A percentile compares a stretch with the other conserved stretches of the same genome.
Conservation (phyloP, 495 filamentous ascomycete genomes). For the Cairneyella variabilis region DNA sequence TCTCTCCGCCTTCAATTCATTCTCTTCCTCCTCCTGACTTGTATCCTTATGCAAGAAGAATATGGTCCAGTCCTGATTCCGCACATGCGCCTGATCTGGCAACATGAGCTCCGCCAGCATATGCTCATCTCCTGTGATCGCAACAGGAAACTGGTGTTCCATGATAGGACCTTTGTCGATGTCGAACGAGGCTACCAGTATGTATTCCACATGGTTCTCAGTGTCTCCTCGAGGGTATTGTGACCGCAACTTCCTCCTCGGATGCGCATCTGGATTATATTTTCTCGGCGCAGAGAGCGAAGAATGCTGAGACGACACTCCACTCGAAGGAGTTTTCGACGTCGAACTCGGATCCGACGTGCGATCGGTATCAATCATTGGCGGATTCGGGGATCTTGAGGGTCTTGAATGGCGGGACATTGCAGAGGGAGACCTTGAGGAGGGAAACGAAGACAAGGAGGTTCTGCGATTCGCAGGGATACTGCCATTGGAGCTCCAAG, state of each 20-base stretch:
- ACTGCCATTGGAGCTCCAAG: conserved; percentile 24
- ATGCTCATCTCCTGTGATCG: conserved; percentile 94
- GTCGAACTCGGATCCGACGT: conserved; percentile 51
- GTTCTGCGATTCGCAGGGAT: conserved; percentile 35
- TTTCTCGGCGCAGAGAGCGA: conserved; percentile 44
- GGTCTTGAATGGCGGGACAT: conserved; percentile 45
- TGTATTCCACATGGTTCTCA: conserved; percentile 97
- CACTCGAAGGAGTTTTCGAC: conserved; percentile 52
- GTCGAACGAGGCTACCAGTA: conserved; percentile 96
- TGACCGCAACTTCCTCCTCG: conserved; percentile 58
- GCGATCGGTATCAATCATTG: conserved; percentile 41
- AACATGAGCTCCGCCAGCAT: conserved; percentile 99
- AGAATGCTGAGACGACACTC: conserved; percentile 51
- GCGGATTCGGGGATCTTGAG: conserved; percentile 50
- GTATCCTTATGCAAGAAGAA: conserved; percentile 98
- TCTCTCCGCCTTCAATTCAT: conserved; percentile 49
- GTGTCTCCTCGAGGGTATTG: conserved; percentile 77
- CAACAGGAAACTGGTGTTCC: conserved; percentile 94
- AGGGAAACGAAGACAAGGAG: conserved; percentile 58
- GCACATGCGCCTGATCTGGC: conserved; percentile 91
- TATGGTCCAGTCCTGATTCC: conserved; percentile 98
- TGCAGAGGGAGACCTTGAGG: conserved; percentile 48
- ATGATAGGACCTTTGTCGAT: conserved; percentile 94
- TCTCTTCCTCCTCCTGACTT: conserved; percentile 73
- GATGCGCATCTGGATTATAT: conserved; percentile 39